A percentile compares a stretch with the other conserved stretches of the same genome.
These are phyloP conservation scores for Herpetomonas tarakana DNA, from an alignment of 208 protist genomes.

Conservation along the genomic window DNA sequence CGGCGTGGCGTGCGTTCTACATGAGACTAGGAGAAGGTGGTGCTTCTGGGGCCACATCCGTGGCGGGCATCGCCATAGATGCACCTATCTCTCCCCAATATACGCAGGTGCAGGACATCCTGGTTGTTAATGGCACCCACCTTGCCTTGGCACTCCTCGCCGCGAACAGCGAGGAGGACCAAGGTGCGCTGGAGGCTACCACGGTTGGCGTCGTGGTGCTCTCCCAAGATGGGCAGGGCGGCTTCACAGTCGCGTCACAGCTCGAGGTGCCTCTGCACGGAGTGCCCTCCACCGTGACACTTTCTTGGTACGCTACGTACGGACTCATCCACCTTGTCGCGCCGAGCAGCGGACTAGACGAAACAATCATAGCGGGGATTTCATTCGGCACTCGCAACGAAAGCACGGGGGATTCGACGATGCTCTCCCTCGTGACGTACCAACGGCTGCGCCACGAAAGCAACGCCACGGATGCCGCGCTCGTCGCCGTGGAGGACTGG, in stretches of 20 bases:
- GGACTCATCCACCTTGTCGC: not conserved
- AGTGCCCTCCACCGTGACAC: not conserved
- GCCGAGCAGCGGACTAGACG: not conserved
- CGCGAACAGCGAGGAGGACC: not conserved
- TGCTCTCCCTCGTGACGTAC: too few relatives aligned
- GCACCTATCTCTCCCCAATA: too few relatives aligned
- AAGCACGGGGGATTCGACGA: too few relatives aligned
- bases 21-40: too few relatives aligned
- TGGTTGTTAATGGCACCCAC: not conserved
- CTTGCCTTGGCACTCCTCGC: not conserved
- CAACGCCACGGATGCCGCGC: not conserved
- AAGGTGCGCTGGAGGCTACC: not conserved
- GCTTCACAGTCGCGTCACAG: not conserved
- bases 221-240: not conserved
- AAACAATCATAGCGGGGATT: too few relatives aligned
- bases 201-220: not conserved
- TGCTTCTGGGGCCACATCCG: too few relatives aligned
- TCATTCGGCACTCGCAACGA: too few relatives aligned
- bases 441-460: too few relatives aligned
- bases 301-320: not conserved
- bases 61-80: too few relatives aligned
- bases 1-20: too few relatives aligned
- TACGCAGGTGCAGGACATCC: not conserved
- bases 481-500: not conserved
- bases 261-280: not conserved